Percentiles rank a stretch among this genome's conserved stretches.
phyloP scores from a whole-genome alignment of 148 eudicot genomes.

The Persicaria maculosa region DNA sequence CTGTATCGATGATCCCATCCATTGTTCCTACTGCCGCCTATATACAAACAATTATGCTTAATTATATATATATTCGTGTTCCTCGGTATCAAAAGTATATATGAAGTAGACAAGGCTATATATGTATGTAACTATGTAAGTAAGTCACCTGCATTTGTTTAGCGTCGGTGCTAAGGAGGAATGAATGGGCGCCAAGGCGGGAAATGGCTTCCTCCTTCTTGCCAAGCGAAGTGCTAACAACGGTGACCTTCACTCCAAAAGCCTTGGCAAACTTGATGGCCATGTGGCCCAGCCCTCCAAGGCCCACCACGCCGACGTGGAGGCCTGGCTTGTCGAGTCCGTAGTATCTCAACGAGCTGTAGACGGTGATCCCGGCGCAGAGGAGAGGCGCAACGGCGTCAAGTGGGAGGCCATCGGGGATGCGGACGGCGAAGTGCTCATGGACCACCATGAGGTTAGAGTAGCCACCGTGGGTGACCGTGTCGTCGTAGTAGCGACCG shows the following conservation, averaged over 20 bases:
- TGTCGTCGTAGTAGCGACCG: constrained; percentile 90
- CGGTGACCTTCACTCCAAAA: constrained; percentile 71
- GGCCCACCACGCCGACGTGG: too few relatives aligned
- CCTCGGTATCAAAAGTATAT: too few relatives aligned
- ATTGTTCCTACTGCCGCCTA: constrained; percentile 54
- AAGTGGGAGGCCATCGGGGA: too few relatives aligned
- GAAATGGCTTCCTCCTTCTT: constrained; percentile 64
- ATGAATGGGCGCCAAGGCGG: constrained; percentile 60
- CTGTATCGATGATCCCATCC: too few relatives aligned
- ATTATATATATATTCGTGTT: too few relatives aligned
- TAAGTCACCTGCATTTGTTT: constrained; percentile 82
- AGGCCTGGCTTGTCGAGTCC: too few relatives aligned
- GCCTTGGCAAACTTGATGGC: constrained; percentile 82
- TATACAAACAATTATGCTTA: background rate
- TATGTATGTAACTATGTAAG: too few relatives aligned
- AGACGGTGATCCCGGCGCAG: too few relatives aligned
- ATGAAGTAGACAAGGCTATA: background rate
- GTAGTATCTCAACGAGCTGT: too few relatives aligned
- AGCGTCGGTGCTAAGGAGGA: constrained; percentile 49
- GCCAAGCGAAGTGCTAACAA: constrained; percentile 80
- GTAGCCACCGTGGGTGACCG: constrained; percentile 88
- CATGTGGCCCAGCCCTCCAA: too few relatives aligned
- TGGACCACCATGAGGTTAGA: constrained; percentile 64
- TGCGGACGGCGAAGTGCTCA: constrained; percentile 65
- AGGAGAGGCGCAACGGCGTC: too few relatives aligned